Conservation (phyloP, 768 basidiomycete species). For the Termitomyces eurrhizus region DNA sequence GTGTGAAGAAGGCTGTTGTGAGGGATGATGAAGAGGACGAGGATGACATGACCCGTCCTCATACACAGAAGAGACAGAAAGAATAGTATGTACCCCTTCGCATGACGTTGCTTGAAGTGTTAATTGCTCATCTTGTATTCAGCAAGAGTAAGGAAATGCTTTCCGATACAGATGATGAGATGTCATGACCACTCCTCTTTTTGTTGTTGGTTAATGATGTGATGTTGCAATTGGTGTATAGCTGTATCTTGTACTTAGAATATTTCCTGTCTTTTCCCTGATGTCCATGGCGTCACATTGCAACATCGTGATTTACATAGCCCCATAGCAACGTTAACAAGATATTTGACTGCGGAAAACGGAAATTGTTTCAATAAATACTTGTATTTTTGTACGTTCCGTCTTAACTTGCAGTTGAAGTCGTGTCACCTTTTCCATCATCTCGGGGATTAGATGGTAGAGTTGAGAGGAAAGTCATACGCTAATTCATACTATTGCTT, state of each 20-base stretch:
- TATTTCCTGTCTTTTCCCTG: no score
- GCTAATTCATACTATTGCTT: not conserved
- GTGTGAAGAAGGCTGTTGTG: slow-evolving; percentile 70
- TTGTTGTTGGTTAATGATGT: not conserved
- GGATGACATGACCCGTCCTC: slow-evolving; percentile 23
- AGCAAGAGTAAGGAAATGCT: slow-evolving; percentile 91
- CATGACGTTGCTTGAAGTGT: not conserved
- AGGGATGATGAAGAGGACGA: slow-evolving; percentile 79
- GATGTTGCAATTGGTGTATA: slow-evolving; percentile 4
- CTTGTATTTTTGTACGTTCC: not conserved
- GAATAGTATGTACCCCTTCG: slow-evolving; percentile 52
- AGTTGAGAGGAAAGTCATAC: not conserved
- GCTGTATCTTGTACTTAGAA: slow-evolving; percentile 5
- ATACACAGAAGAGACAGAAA: slow-evolving; percentile 73
- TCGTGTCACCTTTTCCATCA: not conserved
- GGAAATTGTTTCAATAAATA: not conserved
- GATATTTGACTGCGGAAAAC: not conserved
- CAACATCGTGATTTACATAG: not conserved
- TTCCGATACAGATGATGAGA: slow-evolving; percentile 85
- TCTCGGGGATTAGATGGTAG: not conserved
- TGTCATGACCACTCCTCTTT: slow-evolving; percentile 39
- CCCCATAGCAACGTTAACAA: not conserved
- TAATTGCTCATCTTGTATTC: slow-evolving; percentile 8
- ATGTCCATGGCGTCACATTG: not conserved
- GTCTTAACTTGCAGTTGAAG: not conserved